Conservation (phyloP, 208 protist genomes). For the Naegleria gruberi region DNA sequence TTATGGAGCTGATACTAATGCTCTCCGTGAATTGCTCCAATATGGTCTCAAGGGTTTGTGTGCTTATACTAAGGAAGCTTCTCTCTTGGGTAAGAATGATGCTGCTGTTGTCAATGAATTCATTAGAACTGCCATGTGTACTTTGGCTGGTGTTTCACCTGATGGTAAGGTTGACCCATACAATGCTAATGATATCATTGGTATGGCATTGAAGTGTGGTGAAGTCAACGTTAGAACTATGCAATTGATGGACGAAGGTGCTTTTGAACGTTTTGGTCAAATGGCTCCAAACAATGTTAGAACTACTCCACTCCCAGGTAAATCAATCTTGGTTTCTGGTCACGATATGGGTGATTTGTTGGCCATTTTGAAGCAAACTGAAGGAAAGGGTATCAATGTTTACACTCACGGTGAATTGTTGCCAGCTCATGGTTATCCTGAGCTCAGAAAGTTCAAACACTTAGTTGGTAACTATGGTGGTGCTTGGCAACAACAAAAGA, state of each 20-base stretch:
- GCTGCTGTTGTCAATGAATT: neutral
- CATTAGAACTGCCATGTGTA: neutral
- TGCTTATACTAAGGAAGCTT: neutral
- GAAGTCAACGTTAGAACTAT: conserved; percentile 49
- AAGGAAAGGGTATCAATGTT: conserved; percentile 58
- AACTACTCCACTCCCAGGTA: conserved; percentile 37
- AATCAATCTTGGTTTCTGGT: conserved; percentile 60
- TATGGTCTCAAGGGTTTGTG: neutral
- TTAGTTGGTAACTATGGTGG: conserved; percentile 55
- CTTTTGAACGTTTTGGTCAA: conserved; percentile 41
- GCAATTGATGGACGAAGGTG: conserved; percentile 40
- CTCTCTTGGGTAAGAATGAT: neutral
- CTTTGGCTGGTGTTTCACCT: neutral
- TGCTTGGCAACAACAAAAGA: conserved; percentile 61
- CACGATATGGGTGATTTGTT: conserved; percentile 58
- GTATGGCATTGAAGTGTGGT: conserved; percentile 41
- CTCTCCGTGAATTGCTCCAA: neutral
- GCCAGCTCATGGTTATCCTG: conserved; percentile 63
- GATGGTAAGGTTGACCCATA: neutral
- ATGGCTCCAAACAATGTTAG: conserved; percentile 43
- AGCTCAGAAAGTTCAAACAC: conserved; percentile 49
- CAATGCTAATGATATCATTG: conserved; percentile 23
- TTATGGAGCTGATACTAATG: neutral
- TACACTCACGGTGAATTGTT: conserved; percentile 84
- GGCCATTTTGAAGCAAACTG: conserved; percentile 49